Evolutionary conservation across 305 asterid genomes (phyloP), one percentile per base, ranked within the genome.

Genomic region (Nicotiana rustica): DNA sequence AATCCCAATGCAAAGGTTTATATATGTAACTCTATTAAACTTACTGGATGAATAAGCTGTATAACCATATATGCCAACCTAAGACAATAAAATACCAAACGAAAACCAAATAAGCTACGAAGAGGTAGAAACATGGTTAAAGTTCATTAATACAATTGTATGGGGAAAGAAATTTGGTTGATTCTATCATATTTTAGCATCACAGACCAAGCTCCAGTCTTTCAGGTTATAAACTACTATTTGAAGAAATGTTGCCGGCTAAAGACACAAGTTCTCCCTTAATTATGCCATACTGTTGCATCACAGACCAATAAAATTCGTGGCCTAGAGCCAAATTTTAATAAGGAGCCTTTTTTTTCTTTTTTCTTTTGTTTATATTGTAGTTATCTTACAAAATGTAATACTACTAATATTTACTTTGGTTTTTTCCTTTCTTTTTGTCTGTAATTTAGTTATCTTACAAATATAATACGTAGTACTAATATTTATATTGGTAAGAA

Each of bases 41-140:
- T 96, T 96, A 85, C 96, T 92, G 61, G 98, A 98, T 4, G 99
- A 91, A 90, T 96, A 96, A 47, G 98, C 99, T 67, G 99, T 83
- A 87, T 95, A 96, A 41, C 99, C 98, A 77, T 95, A 96, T 70
- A 96, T 90, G 47, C 99, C 99, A 41, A 95, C 99, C 98, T 96
- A 89, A 8, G 38, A 55, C 65, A 84, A 67, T 7, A 31, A 31
- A 3, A 21, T 36, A 41, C 44, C 29, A 31, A 77, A 76, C 82
- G 10, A 41, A 73, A 84, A 49, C n/a, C 57, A 68, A 67, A 78
- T 13, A 21, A 85, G 80, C 21, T 36, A 62, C n/a, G 33, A 67
- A 47, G 17, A 19, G 13, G 15, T 8, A 7, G n/a, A 64, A 35
- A 29, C 6, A 67, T 35, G 55, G 15, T 21, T 6, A 47, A 71